Conservation (phyloP, 1,139 yeast species). For the Pichia sp. region DNA sequence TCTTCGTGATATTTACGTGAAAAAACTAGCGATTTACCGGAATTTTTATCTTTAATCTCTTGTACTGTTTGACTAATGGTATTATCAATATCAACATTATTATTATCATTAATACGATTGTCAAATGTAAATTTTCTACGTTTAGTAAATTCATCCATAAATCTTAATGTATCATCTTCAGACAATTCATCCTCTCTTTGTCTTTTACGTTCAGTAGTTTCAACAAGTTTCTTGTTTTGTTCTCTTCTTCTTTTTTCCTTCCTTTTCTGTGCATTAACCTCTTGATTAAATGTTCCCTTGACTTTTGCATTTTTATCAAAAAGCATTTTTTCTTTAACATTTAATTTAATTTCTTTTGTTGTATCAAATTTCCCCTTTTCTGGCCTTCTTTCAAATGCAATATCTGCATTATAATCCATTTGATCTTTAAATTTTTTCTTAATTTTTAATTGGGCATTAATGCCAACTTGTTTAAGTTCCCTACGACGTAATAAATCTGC, state of each 20-base stretch:
- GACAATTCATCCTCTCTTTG: constrained; percentile 34
- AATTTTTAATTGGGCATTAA: constrained; percentile 49
- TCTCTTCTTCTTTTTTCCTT: constrained; percentile 27
- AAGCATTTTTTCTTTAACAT: constrained; percentile 34
- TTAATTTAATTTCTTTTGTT: constrained; percentile 44
- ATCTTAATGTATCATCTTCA: constrained; percentile 31
- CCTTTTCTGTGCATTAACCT: constrained; percentile 32
- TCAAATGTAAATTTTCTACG: constrained; percentile 47
- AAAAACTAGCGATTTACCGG: constrained; percentile 24
- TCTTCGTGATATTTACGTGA: constrained; percentile 11
- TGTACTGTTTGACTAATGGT: constrained; percentile 23
- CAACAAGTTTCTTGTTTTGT: constrained; percentile 19
- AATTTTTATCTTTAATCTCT: constrained; percentile 20
- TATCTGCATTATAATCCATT: constrained; percentile 77
- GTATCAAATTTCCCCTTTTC: constrained; percentile 66
- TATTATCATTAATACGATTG: constrained; percentile 22
- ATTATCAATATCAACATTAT: constrained; percentile 7
- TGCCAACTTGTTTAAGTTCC: constrained; percentile 82
- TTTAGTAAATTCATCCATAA: constrained; percentile 29
- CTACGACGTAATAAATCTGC: constrained; percentile 77
- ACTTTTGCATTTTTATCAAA: constrained; percentile 35
- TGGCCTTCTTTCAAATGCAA: constrained; percentile 76
- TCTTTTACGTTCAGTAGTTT: constrained; percentile 20
- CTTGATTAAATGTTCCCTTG: constrained; percentile 42
- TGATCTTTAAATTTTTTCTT: constrained; percentile 47